Conservation (phyloP, 1,284 basidiomycete species). For the Trichosporon coremiiforme region DNA sequence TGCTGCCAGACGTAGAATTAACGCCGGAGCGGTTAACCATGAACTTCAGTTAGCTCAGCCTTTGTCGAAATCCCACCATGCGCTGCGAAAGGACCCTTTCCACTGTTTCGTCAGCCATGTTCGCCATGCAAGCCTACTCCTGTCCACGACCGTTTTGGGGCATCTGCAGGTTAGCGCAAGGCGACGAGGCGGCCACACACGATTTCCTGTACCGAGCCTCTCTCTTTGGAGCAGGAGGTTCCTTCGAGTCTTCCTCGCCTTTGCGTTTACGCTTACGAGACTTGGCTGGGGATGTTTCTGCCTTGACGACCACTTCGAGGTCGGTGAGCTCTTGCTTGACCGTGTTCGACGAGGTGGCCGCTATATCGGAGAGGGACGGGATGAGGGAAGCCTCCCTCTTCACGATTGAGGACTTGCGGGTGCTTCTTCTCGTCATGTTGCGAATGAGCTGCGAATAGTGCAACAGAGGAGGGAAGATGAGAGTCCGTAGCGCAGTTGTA, state of each 20-base stretch:
- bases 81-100: slow-evolving; percentile 44
- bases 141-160: background rate
- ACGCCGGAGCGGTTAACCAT: slow-evolving; percentile 34
- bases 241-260: background rate
- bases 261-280: background rate
- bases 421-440: background rate
- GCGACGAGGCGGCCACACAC: background rate
- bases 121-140: background rate
- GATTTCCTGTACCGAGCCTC: background rate
- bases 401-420: background rate
- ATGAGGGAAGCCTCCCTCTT: background rate
- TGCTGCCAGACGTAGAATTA: background rate
- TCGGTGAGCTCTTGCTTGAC: background rate
- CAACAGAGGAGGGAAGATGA: background rate
- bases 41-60: slow-evolving; percentile 28
- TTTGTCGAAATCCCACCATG: slow-evolving; percentile 32
- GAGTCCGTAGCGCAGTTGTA: no score
- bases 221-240: background rate
- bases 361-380: background rate
- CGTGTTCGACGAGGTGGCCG: background rate
- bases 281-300: background rate
- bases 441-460: background rate
- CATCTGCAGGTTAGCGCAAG: background rate
- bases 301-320: background rate
- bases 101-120: slow-evolving; percentile 23